Base-by-base conservation (phyloP, 2,329 filamentous ascomycete genomes). In the Clathrospora elynae region DNA sequence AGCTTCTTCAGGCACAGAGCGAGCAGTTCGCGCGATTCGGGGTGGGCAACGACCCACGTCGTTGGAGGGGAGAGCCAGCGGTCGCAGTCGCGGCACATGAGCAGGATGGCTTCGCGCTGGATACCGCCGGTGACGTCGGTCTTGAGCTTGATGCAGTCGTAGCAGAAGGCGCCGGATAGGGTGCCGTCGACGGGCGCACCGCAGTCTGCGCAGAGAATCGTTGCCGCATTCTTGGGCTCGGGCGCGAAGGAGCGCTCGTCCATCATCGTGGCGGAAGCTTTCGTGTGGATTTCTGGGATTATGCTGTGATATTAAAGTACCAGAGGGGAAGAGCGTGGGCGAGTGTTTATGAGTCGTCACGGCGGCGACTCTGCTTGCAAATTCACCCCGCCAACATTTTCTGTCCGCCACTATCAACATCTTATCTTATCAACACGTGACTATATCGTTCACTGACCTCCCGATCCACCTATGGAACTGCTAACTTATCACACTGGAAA, bases 181-280 rank as follows among this genome's bases (percentile, higher is more conserved):
- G 90, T 96, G 71, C 93, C 93, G 72, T 96, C 91, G 64, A 99
- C 96, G 25, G 92, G 86, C 48, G 89, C 90, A 66, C 92, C 93
- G 72, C 93, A 99, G 79, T 97, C 96, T 77, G 90, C 96, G 74
- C 93, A 99, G 45, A 99, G 87, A 67, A 97, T 96, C n/a, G 82
- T 86, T 51, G 82, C 81, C 51, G 74, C 63, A 45, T 57, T 71
- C 49, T 69, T 67, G 19, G 64, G 57, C 33, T 58, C 57, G 44
- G 72, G 68, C 46, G 66, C 67, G 53, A 75, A 70, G 34, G 67
- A 55, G 31, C 72, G 62, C 42, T 67, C 44, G 53, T 74, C 72
- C 39, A 74, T 58, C 52, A 74, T 71, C 71, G 74, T 74, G 44
- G 48, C 38, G 41, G n/a, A n/a, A n/a, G n/a, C n/a, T n/a, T n/a